Evolutionary conservation across 805 yeast species (phyloP), one percentile per base, ranked within the genome.

Genomic region (Komagataella phaffii): DNA sequence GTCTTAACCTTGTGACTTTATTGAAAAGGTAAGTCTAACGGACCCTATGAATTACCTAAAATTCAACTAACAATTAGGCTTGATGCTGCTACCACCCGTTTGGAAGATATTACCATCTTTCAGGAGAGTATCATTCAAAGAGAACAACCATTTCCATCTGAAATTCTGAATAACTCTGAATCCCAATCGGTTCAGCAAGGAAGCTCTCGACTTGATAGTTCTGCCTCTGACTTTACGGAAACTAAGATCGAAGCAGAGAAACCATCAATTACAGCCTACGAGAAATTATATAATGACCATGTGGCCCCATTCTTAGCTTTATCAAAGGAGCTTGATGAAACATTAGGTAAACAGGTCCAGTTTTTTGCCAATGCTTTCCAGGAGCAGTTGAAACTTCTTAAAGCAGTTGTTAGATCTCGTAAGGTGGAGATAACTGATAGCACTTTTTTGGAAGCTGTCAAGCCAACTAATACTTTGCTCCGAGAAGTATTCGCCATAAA

Each of bases 51-150:
- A 3, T 12, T 40, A 18, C 5, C 18, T 48, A 47, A 24, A 44
- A 46, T 10, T 4, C 14, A 14, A 8, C 40, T 30, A 30, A 30
- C 40, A 12, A 24, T 63, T 61, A 76, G 95, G 57, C 77, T 89
- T 59, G 97, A 89, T 66, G 91, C 95, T 14, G 96, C 96, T 43
- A 88, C 97, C 7, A 83, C 96, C 5, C 80, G 97, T 49, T 78
- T 89, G 58, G 97, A 89, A 62, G 96, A 89, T 64, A 81, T 89
- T 48, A 87, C 95, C 30, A 75, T 85, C 51, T 82, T 76, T 64
- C 95, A 88, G 62, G 87, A 83, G 58, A 80, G 78, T 44, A 72
- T 77, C 49, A 61, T 71, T 50, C 70, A 68, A 47, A 17, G 30
- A 45, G 23, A 21, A 45, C 17, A 45, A 14, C 54, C 46, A 24